Base-by-base conservation (phyloP, 305 asterid species). In the Fraxinus paxiana region DNA sequence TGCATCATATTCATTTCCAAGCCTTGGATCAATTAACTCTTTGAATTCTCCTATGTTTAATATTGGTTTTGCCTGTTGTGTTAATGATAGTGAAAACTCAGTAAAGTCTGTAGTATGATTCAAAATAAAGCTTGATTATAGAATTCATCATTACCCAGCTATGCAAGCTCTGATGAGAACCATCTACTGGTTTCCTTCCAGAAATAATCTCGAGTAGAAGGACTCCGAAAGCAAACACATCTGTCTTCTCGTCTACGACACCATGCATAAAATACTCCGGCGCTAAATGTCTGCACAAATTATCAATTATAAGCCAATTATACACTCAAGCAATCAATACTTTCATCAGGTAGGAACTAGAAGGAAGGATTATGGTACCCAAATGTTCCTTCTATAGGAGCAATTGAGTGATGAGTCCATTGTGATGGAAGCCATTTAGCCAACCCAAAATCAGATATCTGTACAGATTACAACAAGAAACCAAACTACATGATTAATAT, bases 341-440 rank as follows among this genome's bases (percentile, higher is more conserved):
- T 20, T 24, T 61, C 33, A 38, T 59, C 5, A 2, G 4, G 4
- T 43, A 17, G 15, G 9, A 78, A 59, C 6, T 20, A n/a, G 35
- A 34, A 38, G n/a, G 10, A 77, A 30, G 7, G 67, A 1, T n/a
- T 41, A 1, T 41, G 75, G 75, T 91, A 91, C 97, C 98, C 98
- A 84, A 95, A 93, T 83, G 98, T 95, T 48, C 98, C 98, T 89
- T 95, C 98, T 63, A 95, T 95, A 74, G 97, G 98, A 82, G 86
- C 97, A 76, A 95, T 90, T 4, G 98, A 93, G 80, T 93, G 98
- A 79, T 95, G 98, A 33, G 90, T 93, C 98, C 97, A 95, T 73
- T 95, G 96, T 26, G 98, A 91, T 41, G 98, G 98, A 80, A 95
- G 98, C 98, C 98, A 95, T 88, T 95, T 95, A 41, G 98, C 98